Percentiles rank a stretch among this genome's conserved stretches.
These are phyloP conservation scores for Trichoderma guizhouense DNA, from an alignment of 2,329 filamentous ascomycete genomes.

Conservation along the genomic window DNA sequence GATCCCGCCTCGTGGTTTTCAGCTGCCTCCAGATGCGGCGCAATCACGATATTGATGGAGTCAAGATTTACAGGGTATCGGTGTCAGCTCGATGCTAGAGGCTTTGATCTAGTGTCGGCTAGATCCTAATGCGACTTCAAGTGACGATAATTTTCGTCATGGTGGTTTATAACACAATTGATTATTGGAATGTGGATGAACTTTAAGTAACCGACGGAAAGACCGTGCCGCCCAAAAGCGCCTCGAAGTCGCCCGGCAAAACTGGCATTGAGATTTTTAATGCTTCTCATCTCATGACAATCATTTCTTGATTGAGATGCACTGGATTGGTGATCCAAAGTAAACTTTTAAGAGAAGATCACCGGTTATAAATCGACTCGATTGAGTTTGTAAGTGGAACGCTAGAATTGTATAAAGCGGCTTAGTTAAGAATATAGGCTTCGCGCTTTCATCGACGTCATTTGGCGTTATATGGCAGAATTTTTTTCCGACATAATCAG, in stretches of 20 bases:
- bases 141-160: conserved; percentile 1
- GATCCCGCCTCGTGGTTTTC: not conserved
- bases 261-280: not conserved
- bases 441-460: not conserved
- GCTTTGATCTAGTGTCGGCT: not conserved
- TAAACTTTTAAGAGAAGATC: not conserved
- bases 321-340: not conserved
- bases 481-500: not conserved
- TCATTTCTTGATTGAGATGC: not conserved
- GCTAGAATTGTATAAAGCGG: not conserved
- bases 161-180: not conserved
- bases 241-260: not conserved
- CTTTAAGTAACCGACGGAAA: not conserved
- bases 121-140: not conserved
- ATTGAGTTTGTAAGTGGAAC: not conserved
- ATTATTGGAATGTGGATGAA: not conserved
- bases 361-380: not conserved
- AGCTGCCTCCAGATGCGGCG: not conserved
- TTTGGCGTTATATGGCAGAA: not conserved
- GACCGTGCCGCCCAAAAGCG: not conserved
- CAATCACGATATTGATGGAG: not conserved
- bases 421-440: not conserved
- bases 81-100: not conserved
- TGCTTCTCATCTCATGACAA: not conserved
- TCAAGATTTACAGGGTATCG: not conserved